A percentile compares a stretch with the other conserved stretches of the same genome.
Evolutionary conservation across 2,329 filamentous ascomycete genomes (phyloP).

Genomic region (Alternaria novae-zelandiae): DNA sequence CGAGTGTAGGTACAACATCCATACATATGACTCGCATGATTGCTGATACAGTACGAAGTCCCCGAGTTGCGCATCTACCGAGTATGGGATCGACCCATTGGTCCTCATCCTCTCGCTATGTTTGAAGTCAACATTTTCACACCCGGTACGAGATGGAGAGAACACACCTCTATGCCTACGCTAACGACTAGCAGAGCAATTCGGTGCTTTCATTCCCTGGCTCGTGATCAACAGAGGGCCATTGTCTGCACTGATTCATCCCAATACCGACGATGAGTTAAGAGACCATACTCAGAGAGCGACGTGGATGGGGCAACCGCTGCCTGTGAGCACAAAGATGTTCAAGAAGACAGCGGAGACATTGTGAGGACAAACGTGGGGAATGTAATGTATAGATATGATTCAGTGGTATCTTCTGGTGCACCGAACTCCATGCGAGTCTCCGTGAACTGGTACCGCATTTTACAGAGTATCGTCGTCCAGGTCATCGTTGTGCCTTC

Average conservation of each 20-base stretch:
- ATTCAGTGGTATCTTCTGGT: background rate
- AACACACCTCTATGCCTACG: background rate
- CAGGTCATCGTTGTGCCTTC: background rate
- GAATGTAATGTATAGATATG: background rate
- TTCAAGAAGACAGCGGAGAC: constrained; percentile 49
- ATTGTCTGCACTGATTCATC: constrained; percentile 79
- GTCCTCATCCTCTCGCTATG: constrained; percentile 85
- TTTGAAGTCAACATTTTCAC: constrained; percentile 91
- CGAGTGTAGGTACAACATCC: constrained; percentile 67
- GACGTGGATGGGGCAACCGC: constrained; percentile 74
- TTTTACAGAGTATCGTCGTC: background rate
- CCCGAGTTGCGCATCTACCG: constrained; percentile 83
- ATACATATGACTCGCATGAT: no score
- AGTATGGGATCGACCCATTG: constrained; percentile 78
- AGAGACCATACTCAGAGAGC: constrained; percentile 72
- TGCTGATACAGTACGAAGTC: constrained; percentile 59
- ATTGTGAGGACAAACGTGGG: background rate
- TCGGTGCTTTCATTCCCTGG: constrained; percentile 89
- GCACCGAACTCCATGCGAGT: background rate
- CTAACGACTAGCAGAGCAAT: constrained; percentile 63
- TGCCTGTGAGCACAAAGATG: constrained; percentile 64
- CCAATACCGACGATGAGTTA: constrained; percentile 73
- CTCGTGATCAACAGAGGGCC: constrained; percentile 81
- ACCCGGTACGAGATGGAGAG: constrained; percentile 53
- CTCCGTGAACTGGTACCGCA: background rate